Conservation (phyloP, 768 basidiomycete species). For the Termitomyces heimii region DNA sequence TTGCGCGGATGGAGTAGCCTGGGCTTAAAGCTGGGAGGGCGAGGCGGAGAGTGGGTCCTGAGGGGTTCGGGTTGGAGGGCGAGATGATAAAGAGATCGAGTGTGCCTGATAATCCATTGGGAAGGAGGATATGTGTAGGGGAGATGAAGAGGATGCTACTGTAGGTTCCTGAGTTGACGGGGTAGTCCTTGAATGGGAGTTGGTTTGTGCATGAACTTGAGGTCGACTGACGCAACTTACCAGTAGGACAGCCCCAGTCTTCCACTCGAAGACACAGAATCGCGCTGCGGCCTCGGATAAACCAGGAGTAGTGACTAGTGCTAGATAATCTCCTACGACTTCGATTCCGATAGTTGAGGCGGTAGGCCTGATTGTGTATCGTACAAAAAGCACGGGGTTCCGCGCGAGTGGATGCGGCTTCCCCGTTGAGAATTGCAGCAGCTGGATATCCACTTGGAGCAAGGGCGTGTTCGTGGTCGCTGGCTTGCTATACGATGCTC, state of each 20-base stretch:
- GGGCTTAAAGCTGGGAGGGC: not conserved
- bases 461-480: not conserved
- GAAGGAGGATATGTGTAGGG: conserved; percentile 18
- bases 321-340: conserved; percentile 38
- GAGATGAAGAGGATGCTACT: conserved; percentile 19
- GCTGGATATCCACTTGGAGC: conserved; percentile 14
- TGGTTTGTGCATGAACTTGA: too few species aligned
- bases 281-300: conserved; percentile 15
- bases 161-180: conserved; percentile 13
- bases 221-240: conserved; percentile 17
- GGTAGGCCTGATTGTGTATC: conserved; percentile 16
- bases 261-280: conserved; percentile 41
- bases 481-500: not conserved
- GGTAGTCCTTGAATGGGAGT: conserved; percentile 8
- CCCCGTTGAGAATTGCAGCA: conserved; percentile 30
- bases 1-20: not conserved
- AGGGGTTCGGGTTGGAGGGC: not conserved
- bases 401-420: conserved; percentile 28
- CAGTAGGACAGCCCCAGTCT: conserved; percentile 26
- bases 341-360: conserved; percentile 32
- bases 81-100: conserved; percentile 19
- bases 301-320: conserved; percentile 28
- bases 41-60: not conserved
- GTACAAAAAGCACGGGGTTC: conserved; percentile 23
- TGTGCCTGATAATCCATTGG: conserved; percentile 14